Evolutionary conservation across 2,329 filamentous ascomycete genomes (phyloP), one percentile per base, ranked within the genome.

Genomic region (Fusarium aywerte): DNA sequence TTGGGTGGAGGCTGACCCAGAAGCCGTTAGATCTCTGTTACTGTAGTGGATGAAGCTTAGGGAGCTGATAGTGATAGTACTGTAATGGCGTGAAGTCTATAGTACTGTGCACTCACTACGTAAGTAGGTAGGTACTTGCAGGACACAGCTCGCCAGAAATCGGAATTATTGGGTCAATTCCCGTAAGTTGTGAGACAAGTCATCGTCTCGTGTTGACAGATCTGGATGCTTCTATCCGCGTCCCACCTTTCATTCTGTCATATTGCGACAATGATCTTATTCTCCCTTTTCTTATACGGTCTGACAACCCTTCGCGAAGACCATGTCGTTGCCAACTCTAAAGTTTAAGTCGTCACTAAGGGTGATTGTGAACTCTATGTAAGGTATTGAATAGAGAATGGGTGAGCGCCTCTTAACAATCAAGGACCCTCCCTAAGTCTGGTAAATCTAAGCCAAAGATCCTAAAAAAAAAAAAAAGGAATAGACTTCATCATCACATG

Each of bases 401-500:
- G 43, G 50, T 49, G 27, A 27, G 11, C 27, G 55, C 45, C 61
- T 61, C 42, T 31, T 27, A 65, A 60, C 45, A 45, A 43, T 52
- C 48, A 49, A 61, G 58, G 33, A n/a, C n/a, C 20, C 27, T 51
- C 49, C 27, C 27, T 11, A 58, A n/a, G n/a, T n/a, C n/a, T n/a
- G n/a, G n/a, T n/a, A n/a, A n/a, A n/a, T n/a, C n/a, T n/a, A n/a
- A 60, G 33, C 20, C 27, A 53, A 64, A 59, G 31, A 57, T 40
- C 39, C 27, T 3, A 27, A 27, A 27, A 27, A 27, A 27, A 11
- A 56, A 42, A 56, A 32, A 47, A 47, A 44, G 38, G 48, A 54
- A 48, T 11, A 4, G 29, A 32, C 9, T 16, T 50, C 23, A 15
- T 21, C 11, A 40, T 68, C 74, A 75, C 73, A 63, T 75, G 73